phyloP scores from a whole-genome alignment of 768 basidiomycete species.

The Boletus vinaceobasis region DNA sequence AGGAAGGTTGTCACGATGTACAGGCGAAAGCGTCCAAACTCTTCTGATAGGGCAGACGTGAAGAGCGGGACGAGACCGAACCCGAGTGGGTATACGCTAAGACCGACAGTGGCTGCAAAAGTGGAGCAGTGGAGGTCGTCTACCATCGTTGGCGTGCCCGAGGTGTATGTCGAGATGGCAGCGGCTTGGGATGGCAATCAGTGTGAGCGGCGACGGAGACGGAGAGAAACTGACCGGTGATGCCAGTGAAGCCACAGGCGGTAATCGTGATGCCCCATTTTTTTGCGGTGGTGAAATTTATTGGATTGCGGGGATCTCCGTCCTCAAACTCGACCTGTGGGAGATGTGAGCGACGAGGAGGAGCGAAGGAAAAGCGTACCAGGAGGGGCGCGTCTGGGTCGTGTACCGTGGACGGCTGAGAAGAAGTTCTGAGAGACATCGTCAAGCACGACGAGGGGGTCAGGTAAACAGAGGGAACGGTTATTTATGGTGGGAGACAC shows the following conservation, averaged over 20 bases:
- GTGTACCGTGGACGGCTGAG: conserved; percentile 16
- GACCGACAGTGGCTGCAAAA: conserved; percentile 46
- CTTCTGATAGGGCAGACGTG: conserved; percentile 69
- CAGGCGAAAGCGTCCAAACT: conserved; percentile 62
- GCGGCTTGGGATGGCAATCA: conserved; percentile 37
- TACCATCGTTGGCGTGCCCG: conserved; percentile 58
- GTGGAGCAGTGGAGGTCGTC: conserved; percentile 40
- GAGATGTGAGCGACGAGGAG: background rate
- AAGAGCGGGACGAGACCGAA: conserved; percentile 63
- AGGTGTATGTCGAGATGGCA: conserved; percentile 47
- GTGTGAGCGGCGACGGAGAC: background rate
- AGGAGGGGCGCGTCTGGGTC: conserved; percentile 10
- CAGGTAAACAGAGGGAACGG: background rate
- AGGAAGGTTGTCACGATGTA: conserved; percentile 50
- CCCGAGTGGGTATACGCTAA: conserved; percentile 55
- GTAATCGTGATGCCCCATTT: conserved; percentile 43
- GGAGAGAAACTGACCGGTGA: conserved; percentile 26
- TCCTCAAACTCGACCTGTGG: conserved; percentile 40
- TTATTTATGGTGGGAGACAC: conserved; percentile 15
- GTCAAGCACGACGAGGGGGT: background rate
- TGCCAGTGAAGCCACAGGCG: conserved; percentile 33
- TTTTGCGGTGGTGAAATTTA: conserved; percentile 33
- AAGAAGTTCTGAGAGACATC: conserved; percentile 11
- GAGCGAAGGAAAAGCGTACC: conserved; percentile 2
- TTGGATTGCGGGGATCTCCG: conserved; percentile 39